Base-by-base conservation (phyloP, 1,284 basidiomycete species). In the Ustilago vetiveriae region DNA sequence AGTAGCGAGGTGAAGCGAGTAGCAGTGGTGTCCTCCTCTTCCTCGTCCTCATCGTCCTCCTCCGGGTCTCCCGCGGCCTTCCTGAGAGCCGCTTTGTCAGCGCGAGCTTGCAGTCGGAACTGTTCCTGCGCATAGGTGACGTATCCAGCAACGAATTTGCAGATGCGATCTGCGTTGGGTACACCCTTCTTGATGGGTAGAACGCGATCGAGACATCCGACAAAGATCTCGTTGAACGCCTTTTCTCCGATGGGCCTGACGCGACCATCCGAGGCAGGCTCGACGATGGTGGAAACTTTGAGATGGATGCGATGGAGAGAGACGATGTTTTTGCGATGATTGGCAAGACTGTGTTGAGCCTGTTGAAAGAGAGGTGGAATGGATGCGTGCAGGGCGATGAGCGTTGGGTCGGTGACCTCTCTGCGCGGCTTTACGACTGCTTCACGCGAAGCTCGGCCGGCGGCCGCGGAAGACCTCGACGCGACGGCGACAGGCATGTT, bases 291-390 rank as follows among this genome's bases (percentile, higher is more conserved):
- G 0, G 88, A 85, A 24, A 89, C 89, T 69, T 89, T 87, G 17
- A 85, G 76, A 72, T 96, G 93, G 36, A 94, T 83, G 81, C 94
- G 93, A 84, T 90, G 87, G 2, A 98, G 87, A 0, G 90, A 88
- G 45, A 94, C 90, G 58, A 89, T 87, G 83, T 97, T 96, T 86
- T 98, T 98, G 65, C 90, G 87, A 82, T 92, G 94, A 81, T 92
- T 94, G 7, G 94, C 91, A 10, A 89, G 82, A 0, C 92, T 89
- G 36, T 84, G 83, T 82, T 98, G 95, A 0, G 88, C 90, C 82
- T 97, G 91, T 53, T 92, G 90, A 59, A 92, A 92, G 44, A 79
- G 60, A 37, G 69, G 64, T 16, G 69, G 69, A 19, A 72, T 63
- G 29, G 58, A 56, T 3, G 50, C 64, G 21, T 67, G 62, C 29